These are phyloP conservation scores for Pugionium dolabratum DNA, from an alignment of 345 rosid genomes.

Conservation along the genomic window DNA sequence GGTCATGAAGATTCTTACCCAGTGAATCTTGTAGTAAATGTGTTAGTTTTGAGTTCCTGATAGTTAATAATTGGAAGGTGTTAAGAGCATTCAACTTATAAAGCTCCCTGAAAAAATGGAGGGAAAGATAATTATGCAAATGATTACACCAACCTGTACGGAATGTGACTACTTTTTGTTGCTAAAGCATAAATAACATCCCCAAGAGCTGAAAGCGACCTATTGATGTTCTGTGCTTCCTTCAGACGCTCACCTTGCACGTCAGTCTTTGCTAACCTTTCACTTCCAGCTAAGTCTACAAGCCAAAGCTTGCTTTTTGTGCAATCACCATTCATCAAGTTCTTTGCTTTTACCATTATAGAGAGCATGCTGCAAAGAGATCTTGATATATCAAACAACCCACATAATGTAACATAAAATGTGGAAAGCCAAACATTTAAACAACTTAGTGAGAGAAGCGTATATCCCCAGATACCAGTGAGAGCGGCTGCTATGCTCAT, in stretches of 20 bases:
- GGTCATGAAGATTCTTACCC: slow-evolving; percentile 50
- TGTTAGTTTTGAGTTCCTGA: slow-evolving; percentile 94
- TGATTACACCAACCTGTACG: slow-evolving; percentile 59
- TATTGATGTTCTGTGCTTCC: slow-evolving; percentile 93
- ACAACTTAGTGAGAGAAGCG: slow-evolving; percentile 8
- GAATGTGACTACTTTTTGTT: slow-evolving; percentile 83
- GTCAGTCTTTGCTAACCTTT: slow-evolving; percentile 90
- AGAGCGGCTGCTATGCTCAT: slow-evolving; percentile 97
- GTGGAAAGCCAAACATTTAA: slow-evolving; percentile 19
- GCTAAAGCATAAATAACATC: slow-evolving; percentile 91
- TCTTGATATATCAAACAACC: slow-evolving; percentile 1
- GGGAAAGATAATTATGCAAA: background rate
- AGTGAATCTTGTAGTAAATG: slow-evolving; percentile 95
- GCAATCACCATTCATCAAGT: slow-evolving; percentile 77
- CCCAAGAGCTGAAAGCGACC: slow-evolving; percentile 95
- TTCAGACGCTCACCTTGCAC: slow-evolving; percentile 91
- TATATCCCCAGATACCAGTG: slow-evolving; percentile 64
- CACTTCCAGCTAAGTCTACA: slow-evolving; percentile 97
- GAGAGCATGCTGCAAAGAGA: slow-evolving; percentile 78
- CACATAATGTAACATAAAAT: background rate
- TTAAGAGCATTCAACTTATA: slow-evolving; percentile 25
- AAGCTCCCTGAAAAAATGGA: background rate
- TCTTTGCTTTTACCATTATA: slow-evolving; percentile 83
- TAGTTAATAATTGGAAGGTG: slow-evolving; percentile 31
- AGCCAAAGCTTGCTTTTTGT: slow-evolving; percentile 99